Evolutionary conservation across 345 rosid species (phyloP).

Genomic region (Theobroma cacao): DNA sequence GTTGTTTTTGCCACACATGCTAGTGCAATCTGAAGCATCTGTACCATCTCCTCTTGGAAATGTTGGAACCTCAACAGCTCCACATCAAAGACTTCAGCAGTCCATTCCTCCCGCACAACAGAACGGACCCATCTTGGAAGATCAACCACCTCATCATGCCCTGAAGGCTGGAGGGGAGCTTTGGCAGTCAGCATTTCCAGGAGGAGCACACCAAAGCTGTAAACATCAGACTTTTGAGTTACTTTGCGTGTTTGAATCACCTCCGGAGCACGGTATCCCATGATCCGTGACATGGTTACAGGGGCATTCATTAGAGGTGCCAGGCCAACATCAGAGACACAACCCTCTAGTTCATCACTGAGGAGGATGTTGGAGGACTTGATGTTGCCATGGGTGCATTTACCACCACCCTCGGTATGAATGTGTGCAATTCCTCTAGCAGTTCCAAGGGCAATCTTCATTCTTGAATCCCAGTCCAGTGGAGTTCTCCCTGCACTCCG

Average conservation of each 20-base stretch:
- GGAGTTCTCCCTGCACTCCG: conserved; percentile 33
- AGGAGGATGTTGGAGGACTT: conserved; percentile 73
- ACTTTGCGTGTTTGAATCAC: conserved; percentile 57
- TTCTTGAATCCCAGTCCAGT: conserved; percentile 68
- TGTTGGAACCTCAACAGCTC: conserved; percentile 63
- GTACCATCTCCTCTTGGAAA: conserved; percentile 84
- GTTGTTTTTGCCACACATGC: conserved; percentile 61
- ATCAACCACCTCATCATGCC: conserved; percentile 55
- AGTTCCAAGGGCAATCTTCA: conserved; percentile 59
- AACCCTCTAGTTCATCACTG: conserved; percentile 53
- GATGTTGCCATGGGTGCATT: conserved; percentile 68
- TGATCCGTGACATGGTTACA: conserved; percentile 40
- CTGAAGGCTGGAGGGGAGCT: conserved; percentile 59
- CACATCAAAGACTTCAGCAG: conserved; percentile 82
- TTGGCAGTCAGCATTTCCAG: conserved; percentile 81
- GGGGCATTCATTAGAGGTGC: conserved; percentile 55
- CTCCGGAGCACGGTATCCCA: conserved; percentile 78
- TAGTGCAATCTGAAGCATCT: conserved; percentile 76
- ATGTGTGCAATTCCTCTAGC: conserved; percentile 65
- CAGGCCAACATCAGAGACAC: conserved; percentile 62
- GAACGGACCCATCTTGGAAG: conserved; percentile 89
- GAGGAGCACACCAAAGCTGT: conserved; percentile 81
- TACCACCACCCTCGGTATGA: conserved; percentile 44
- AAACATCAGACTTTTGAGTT: conserved; percentile 70
- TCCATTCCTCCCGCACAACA: conserved; percentile 86